Percentiles rank a stretch among this genome's conserved stretches.
Conservation (phyloP, 305 asterid genomes). For the Solanum aculeatissimum region DNA sequence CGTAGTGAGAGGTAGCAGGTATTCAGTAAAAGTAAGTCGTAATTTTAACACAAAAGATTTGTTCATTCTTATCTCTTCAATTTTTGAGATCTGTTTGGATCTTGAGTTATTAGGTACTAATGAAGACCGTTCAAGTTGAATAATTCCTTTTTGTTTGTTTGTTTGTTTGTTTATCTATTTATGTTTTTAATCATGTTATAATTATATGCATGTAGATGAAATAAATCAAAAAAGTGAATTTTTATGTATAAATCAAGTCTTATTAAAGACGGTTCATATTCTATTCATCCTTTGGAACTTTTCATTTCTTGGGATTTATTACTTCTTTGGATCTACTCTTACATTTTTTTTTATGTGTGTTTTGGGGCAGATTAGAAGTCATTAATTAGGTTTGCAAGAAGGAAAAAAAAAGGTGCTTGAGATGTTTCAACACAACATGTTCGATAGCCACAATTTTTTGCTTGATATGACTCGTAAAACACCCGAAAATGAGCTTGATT, state of each 20-base stretch:
- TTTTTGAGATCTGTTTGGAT: neutral
- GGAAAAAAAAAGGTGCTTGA: neutral
- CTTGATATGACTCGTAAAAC: slow-evolving; percentile 63
- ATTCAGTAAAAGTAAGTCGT: neutral
- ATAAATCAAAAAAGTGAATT: neutral
- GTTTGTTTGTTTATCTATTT: neutral
- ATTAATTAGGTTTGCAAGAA: neutral
- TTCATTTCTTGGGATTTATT: neutral
- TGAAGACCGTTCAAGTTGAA: neutral
- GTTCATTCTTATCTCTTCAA: neutral
- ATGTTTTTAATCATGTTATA: neutral
- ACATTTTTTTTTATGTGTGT: neutral
- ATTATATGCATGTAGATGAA: neutral
- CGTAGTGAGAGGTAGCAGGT: neutral
- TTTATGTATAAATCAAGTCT: neutral
- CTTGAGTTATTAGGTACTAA: neutral
- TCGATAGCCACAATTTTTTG: slow-evolving; percentile 65
- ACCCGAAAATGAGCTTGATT: slow-evolving; percentile 60
- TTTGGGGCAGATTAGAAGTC: neutral
- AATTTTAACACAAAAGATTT: neutral
- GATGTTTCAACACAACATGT: slow-evolving; percentile 93
- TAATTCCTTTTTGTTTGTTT: neutral
- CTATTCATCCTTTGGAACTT: neutral
- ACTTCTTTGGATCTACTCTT: neutral
- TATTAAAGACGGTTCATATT: neutral